A percentile compares a stretch with the other conserved stretches of the same genome.
Evolutionary conservation across 1,284 basidiomycete species (phyloP).

Genomic region (Trichosporon sp.): DNA sequence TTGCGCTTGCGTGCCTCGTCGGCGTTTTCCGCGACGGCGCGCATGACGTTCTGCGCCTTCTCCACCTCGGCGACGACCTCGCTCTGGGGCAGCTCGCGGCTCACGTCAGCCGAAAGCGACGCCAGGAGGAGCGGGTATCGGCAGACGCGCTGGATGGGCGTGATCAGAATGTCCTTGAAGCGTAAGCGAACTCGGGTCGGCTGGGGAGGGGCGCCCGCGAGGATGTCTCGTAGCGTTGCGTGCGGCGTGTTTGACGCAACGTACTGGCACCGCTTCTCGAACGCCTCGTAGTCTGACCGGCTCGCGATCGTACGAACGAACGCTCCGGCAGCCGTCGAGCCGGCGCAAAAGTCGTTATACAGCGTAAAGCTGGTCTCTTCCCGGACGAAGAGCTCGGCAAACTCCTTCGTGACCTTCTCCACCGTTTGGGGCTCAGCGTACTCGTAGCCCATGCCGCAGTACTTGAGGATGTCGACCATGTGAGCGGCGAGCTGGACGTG

Average conservation of each 20-base stretch:
- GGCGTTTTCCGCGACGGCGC: constrained; percentile 57
- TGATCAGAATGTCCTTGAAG: constrained; percentile 79
- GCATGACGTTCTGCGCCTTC: constrained; percentile 53
- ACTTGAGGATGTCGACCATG: constrained; percentile 55
- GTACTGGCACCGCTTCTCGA: constrained; percentile 66
- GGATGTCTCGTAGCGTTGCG: constrained; percentile 34
- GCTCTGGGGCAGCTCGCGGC: constrained; percentile 21
- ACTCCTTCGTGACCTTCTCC: constrained; percentile 56
- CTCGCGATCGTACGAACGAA: constrained; percentile 61
- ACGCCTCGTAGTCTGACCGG: constrained; percentile 67
- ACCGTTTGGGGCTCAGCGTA: constrained; percentile 23
- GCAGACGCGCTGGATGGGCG: constrained; percentile 83
- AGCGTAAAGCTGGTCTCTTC: constrained; percentile 67
- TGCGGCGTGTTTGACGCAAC: constrained; percentile 51
- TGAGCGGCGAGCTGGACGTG: constrained; percentile 60
- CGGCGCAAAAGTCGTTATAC: constrained; percentile 78
- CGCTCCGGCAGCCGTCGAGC: constrained; percentile 72
- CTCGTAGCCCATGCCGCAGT: constrained; percentile 55
- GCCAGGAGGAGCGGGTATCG: constrained; percentile 84
- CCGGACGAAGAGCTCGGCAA: constrained; percentile 62
- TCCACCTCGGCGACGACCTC: constrained; percentile 27
- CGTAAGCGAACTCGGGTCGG: constrained; percentile 39
- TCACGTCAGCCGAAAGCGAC: constrained; percentile 55
- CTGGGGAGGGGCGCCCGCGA: constrained; percentile 30
- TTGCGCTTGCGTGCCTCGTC: constrained; percentile 57